Evolutionary conservation across 1,139 yeast species (phyloP).

Genomic region (Suhomyces wounanorum): DNA sequence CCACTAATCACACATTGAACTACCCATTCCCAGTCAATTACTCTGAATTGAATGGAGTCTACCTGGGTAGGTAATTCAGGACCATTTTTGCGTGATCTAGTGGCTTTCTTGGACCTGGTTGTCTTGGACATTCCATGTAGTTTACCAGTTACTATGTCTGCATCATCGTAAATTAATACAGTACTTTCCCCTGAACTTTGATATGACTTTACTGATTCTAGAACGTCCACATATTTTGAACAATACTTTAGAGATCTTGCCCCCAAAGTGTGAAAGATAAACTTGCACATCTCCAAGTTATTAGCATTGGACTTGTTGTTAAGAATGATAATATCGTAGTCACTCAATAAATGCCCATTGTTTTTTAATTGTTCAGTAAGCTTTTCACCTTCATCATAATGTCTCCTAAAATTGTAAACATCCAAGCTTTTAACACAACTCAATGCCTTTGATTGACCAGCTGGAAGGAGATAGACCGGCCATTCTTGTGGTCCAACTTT

Average conservation of each 20-base stretch:
- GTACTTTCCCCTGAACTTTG: constrained; percentile 8
- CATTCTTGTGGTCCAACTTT: constrained; percentile 34
- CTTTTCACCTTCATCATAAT: constrained; percentile 23
- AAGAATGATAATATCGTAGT: constrained; percentile 33
- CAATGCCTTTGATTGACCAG: constrained; percentile 59
- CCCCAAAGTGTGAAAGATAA: constrained; percentile 52
- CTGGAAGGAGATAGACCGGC: constrained; percentile 64
- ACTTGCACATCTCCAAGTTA: constrained; percentile 40
- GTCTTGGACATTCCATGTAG: constrained; percentile 7
- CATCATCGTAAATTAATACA: constrained; percentile 31
- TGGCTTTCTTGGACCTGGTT: constrained; percentile 6
- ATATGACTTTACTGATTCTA: constrained; percentile 6
- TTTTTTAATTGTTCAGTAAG: constrained; percentile 41
- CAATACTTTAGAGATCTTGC: constrained; percentile 28
- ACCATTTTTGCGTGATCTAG: constrained; percentile 1
- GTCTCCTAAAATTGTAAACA: constrained; percentile 38
- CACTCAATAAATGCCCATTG: constrained; percentile 37
- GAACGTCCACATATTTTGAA: constrained; percentile 12
- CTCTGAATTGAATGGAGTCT: constrained; percentile 18
- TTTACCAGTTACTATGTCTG: constrained; percentile 8
- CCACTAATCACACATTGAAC: constrained; percentile 65
- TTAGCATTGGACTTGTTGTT: constrained; percentile 24
- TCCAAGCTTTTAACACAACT: constrained; percentile 43
- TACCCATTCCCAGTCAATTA: constrained; percentile 72
- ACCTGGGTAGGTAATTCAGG: constrained; percentile 5